These are phyloP conservation scores for Eimeria zaria DNA, from an alignment of 169 alveolate species.

Conservation along the genomic window DNA sequence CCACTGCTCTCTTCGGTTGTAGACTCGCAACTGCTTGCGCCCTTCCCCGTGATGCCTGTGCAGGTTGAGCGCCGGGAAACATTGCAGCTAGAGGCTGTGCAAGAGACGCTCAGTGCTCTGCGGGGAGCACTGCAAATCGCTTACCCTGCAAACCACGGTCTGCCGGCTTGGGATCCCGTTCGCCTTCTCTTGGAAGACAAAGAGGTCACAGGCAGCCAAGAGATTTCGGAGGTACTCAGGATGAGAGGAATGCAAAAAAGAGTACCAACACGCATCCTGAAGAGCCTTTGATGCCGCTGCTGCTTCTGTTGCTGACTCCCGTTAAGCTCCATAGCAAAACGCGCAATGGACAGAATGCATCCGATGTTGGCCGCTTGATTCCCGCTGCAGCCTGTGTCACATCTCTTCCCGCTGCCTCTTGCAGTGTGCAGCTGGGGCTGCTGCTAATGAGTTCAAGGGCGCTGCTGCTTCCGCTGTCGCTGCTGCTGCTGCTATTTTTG, in stretches of 20 bases:
- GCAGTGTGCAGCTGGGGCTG: not conserved
- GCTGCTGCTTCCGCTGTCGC: not conserved
- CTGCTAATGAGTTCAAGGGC: not conserved
- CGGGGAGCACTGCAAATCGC: constrained; percentile 97
- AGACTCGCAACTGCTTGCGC: not conserved
- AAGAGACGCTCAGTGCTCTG: constrained; percentile 92
- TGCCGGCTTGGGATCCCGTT: constrained; percentile 97
- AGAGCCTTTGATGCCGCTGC: not conserved
- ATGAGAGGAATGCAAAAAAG: not conserved
- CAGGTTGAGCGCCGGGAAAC: constrained; percentile 89
- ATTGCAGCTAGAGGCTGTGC: constrained; percentile 88
- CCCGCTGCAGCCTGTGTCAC: not conserved
- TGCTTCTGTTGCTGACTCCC: not conserved
- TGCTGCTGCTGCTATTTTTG: constrained; percentile 32
- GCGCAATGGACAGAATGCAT: not conserved
- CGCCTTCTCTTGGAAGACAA: constrained; percentile 93
- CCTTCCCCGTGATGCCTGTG: not conserved
- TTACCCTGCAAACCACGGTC: constrained; percentile 97
- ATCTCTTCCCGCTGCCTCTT: constrained; percentile 3
- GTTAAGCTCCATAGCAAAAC: not conserved
- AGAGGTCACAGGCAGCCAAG: constrained; percentile 89
- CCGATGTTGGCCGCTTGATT: not conserved
- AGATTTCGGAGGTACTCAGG: constrained; percentile 23
- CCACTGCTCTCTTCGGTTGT: not conserved
- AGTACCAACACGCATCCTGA: not conserved